phyloP scores from a whole-genome alignment of 139 green algal genomes.

The Chlamydomonas urium region DNA sequence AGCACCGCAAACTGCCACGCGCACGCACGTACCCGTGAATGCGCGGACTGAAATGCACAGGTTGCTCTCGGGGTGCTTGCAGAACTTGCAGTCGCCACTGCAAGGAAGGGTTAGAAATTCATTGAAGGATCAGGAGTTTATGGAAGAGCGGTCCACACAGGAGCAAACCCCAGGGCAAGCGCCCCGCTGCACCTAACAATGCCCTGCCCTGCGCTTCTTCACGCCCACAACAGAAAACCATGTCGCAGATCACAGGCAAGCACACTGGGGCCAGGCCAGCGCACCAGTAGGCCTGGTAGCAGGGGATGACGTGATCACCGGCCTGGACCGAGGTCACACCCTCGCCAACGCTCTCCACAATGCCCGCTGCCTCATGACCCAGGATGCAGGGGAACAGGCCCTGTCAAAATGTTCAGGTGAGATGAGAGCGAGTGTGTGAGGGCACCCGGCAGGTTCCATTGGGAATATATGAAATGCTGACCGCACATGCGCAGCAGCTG shows the following conservation, averaged over 20 bases:
- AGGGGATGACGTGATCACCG: constrained; percentile 92
- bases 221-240: neutral
- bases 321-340: constrained; percentile 67
- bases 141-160: too few species aligned
- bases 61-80: constrained; percentile 90
- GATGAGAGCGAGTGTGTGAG: neutral
- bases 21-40: constrained; percentile 54
- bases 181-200: too few species aligned
- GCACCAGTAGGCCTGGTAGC: constrained; percentile 72
- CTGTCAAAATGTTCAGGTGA: neutral
- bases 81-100: constrained; percentile 95
- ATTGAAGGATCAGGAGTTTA: too few species aligned
- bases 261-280: neutral
- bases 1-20: too few species aligned
- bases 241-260: neutral
- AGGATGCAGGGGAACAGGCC: constrained; percentile 96
- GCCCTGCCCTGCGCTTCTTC: too few species aligned
- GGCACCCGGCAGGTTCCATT: neutral
- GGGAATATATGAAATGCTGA: neutral
- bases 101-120: constrained; percentile 34
- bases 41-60: constrained; percentile 80
- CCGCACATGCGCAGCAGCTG: neutral
- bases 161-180: too few species aligned
- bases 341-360: constrained; percentile 94
- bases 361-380: constrained; percentile 92